Evolutionary conservation across 768 basidiomycete species (phyloP), one percentile per base, ranked within the genome.

Genomic region (Macrolepiota fuliginosa): DNA sequence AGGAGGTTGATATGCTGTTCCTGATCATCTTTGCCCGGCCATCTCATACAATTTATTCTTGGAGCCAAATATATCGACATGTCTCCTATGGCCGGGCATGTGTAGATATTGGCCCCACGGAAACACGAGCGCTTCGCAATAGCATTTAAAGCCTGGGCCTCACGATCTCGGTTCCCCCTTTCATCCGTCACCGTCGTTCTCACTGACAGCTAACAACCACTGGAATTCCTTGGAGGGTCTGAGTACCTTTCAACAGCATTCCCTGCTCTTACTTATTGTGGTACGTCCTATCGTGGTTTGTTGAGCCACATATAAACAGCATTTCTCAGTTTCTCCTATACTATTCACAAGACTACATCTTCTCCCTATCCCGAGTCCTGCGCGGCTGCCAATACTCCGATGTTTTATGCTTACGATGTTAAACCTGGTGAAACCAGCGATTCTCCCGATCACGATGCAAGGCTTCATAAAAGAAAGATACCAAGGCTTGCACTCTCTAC

Each of bases 61-160:
- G 22, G n/a, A 25, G 19, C 47, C 58, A 53, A 45, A 24, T 45
- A 57, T 42, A 45, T 53, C 32, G 13, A 53, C 64, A 58, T 55
- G 51, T 37, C 62, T 60, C 58, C 60, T 64, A 61, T 66, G 63
- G 63, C 61, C 61, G 61, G 61, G 61, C 63, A 63, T 56, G 55
- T 25, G 51, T 35, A 42, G 39, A 51, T 50, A 47, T 58, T 55
- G 50, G 50, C 63, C 62, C 63, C 65, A 63, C 55, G 60, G 29
- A 64, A 56, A 52, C 46, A 55, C 51, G 58, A 63, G 63, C 65
- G 59, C 63, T 60, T 62, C 46, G 61, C 45, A 45, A 46, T 45
- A 56, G 62, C 60, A 66, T 66, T 56, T 60, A 64, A 57, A 59
- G 50, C 65, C 36, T 61, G 45, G 25, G 27, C 40, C 35, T 25